These are phyloP conservation scores for Leavenworthia alabamica DNA, from an alignment of 345 rosid genomes.

Conservation along the genomic window DNA sequence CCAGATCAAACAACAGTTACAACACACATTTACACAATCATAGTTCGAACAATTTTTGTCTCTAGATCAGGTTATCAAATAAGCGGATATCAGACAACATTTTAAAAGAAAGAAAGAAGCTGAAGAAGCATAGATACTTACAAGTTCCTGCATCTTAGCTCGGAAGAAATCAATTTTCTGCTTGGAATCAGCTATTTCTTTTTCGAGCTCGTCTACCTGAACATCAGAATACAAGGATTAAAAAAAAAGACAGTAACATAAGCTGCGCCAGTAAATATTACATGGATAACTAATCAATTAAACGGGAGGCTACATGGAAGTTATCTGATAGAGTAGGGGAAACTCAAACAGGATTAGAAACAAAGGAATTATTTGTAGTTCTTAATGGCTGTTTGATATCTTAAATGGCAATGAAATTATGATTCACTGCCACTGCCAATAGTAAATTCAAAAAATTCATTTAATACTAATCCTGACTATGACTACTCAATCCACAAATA, in stretches of 20 bases:
- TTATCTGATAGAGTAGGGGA: background rate
- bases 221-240: slow-evolving; percentile 18
- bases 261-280: background rate
- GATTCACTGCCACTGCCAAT: background rate
- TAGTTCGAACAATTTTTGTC: background rate
- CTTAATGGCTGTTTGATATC: background rate
- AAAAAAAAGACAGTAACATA: background rate
- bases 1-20: slow-evolving; percentile 4
- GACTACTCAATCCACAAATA: slow-evolving; percentile 1
- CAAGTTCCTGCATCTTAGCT: slow-evolving; percentile 96
- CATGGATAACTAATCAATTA: slow-evolving; percentile 9
- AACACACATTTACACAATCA: background rate
- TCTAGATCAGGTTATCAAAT: slow-evolving; percentile 2
- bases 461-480: background rate
- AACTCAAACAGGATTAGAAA: background rate
- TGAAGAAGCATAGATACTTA: slow-evolving; percentile 37
- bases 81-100: background rate
- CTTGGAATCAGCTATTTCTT: slow-evolving; percentile 69
- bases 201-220: slow-evolving; percentile 90
- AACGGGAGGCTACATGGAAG: background rate
- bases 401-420: background rate
- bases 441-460: background rate
- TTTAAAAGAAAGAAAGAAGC: background rate
- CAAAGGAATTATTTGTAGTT: background rate
- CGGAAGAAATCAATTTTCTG: slow-evolving; percentile 77